A percentile compares a stretch with the other conserved stretches of the same genome.
Evolutionary conservation across 192 early-diverging fungal species (phyloP).

Genomic region (Thamnidium elegans): DNA sequence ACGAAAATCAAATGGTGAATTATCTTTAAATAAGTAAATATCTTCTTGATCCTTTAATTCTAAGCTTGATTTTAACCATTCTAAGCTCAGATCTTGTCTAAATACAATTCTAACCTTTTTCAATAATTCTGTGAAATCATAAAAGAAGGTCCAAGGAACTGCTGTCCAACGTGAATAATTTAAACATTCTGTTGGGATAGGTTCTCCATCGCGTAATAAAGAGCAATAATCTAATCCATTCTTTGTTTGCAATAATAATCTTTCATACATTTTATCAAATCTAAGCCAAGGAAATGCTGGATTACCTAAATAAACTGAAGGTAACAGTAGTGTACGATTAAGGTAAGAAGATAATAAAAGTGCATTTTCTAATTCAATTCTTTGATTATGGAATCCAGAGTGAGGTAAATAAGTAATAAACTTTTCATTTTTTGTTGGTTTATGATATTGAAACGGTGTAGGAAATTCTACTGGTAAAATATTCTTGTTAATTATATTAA

Average conservation of each 20-base stretch:
- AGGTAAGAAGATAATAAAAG: slow-evolving; percentile 52
- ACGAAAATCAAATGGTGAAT: slow-evolving; percentile 49
- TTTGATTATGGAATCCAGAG: slow-evolving; percentile 43
- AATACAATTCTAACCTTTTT: slow-evolving; percentile 38
- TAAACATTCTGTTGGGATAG: slow-evolving; percentile 52
- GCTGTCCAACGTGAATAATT: slow-evolving; percentile 53
- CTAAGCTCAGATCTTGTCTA: slow-evolving; percentile 44
- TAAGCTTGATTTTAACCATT: slow-evolving; percentile 47
- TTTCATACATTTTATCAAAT: slow-evolving; percentile 47
- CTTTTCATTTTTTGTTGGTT: slow-evolving; percentile 21
- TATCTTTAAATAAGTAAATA: slow-evolving; percentile 46
- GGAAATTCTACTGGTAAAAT: slow-evolving; percentile 17
- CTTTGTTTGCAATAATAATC: slow-evolving; percentile 52
- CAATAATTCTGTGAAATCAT: slow-evolving; percentile 43
- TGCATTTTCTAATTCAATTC: slow-evolving; percentile 44
- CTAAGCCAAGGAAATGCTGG: slow-evolving; percentile 50
- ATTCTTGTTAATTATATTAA: background rate
- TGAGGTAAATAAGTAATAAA: slow-evolving; percentile 40
- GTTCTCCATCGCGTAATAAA: slow-evolving; percentile 33
- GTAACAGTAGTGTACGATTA: slow-evolving; percentile 52
- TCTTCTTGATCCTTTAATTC: slow-evolving; percentile 36
- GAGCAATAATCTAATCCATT: slow-evolving; percentile 51
- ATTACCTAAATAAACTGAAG: slow-evolving; percentile 48
- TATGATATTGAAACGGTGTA: slow-evolving; percentile 16
- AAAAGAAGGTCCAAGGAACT: slow-evolving; percentile 56